phyloP scores from a whole-genome alignment of 176 grass and related monocot species.

The Leersia perrieri region DNA sequence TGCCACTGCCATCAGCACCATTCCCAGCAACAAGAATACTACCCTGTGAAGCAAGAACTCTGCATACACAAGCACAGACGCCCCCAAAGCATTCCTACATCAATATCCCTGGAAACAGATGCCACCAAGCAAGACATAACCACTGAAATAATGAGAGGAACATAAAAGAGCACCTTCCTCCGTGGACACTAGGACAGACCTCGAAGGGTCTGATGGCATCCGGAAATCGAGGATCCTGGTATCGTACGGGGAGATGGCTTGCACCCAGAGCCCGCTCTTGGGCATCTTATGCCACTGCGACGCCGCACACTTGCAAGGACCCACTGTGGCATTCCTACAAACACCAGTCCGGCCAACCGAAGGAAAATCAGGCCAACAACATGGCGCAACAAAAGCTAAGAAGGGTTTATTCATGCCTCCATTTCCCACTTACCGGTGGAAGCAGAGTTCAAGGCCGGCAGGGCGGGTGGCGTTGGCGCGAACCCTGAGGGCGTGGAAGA shows the following conservation, averaged over 20 bases:
- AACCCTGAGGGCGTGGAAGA: slow-evolving; percentile 61
- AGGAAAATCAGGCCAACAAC: not conserved
- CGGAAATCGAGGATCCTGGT: slow-evolving; percentile 68
- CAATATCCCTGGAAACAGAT: not conserved
- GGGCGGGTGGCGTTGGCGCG: slow-evolving; percentile 44
- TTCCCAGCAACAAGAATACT: slow-evolving; percentile 78
- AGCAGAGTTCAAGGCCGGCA: slow-evolving; percentile 74
- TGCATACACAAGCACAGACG: slow-evolving; percentile 32
- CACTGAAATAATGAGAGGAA: not conserved
- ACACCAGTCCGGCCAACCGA: not conserved
- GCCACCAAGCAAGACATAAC: not conserved
- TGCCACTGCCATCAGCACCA: slow-evolving; percentile 68
- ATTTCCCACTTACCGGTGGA: slow-evolving; percentile 58
- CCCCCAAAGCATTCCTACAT: not conserved
- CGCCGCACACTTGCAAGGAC: slow-evolving; percentile 61
- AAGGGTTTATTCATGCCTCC: slow-evolving; percentile 21
- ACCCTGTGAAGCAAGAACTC: slow-evolving; percentile 73
- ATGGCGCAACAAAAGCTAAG: slow-evolving; percentile 11
- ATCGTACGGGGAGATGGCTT: slow-evolving; percentile 71
- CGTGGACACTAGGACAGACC: slow-evolving; percentile 54
- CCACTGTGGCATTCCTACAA: slow-evolving; percentile 73
- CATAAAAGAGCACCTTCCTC: slow-evolving; percentile 58
- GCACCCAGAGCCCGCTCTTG: slow-evolving; percentile 58
- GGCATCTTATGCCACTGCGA: slow-evolving; percentile 83
- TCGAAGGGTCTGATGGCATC: slow-evolving; percentile 59